phyloP scores from a whole-genome alignment of 192 early-diverging fungal genomes.

The Entomortierella parvispora region DNA sequence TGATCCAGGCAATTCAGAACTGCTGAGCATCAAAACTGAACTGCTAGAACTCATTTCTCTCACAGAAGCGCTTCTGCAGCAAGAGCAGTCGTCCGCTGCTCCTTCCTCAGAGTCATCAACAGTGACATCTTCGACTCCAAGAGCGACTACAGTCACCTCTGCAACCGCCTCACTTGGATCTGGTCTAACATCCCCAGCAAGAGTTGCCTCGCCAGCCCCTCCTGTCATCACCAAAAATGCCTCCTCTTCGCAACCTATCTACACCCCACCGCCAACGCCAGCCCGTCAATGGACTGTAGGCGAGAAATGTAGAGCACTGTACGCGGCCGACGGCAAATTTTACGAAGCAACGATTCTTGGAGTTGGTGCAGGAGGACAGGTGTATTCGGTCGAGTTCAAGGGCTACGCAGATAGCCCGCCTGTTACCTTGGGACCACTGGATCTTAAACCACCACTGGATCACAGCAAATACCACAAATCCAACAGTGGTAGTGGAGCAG shows the following conservation, averaged over 20 bases:
- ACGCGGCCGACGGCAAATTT: conserved; percentile 71
- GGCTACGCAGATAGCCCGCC: conserved; percentile 69
- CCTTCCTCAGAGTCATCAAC: conserved; percentile 7
- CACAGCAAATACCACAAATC: conserved; percentile 49
- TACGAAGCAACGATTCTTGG: conserved; percentile 66
- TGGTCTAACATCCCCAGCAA: neutral
- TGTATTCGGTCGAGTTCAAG: conserved; percentile 68
- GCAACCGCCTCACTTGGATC: neutral
- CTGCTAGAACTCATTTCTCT: conserved; percentile 76
- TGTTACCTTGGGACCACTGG: conserved; percentile 54
- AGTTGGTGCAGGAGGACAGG: conserved; percentile 62
- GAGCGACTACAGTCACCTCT: neutral
- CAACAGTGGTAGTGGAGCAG: neutral
- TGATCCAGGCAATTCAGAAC: conserved; percentile 76
- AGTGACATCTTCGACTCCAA: neutral
- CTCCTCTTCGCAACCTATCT: conserved; percentile 18
- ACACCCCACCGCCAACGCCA: conserved; percentile 19
- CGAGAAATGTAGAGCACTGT: conserved; percentile 72
- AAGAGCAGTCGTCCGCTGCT: conserved; percentile 25
- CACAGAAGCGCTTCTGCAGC: conserved; percentile 55
- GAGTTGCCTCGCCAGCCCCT: neutral
- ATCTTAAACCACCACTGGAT: conserved; percentile 59
- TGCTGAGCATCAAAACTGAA: conserved; percentile 71
- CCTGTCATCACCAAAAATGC: conserved; percentile 2
- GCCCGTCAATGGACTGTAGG: conserved; percentile 60